Evolutionary conservation across 495 filamentous ascomycete genomes (phyloP), one percentile per base, ranked within the genome.

Genomic region (Penicillium antarcticum): DNA sequence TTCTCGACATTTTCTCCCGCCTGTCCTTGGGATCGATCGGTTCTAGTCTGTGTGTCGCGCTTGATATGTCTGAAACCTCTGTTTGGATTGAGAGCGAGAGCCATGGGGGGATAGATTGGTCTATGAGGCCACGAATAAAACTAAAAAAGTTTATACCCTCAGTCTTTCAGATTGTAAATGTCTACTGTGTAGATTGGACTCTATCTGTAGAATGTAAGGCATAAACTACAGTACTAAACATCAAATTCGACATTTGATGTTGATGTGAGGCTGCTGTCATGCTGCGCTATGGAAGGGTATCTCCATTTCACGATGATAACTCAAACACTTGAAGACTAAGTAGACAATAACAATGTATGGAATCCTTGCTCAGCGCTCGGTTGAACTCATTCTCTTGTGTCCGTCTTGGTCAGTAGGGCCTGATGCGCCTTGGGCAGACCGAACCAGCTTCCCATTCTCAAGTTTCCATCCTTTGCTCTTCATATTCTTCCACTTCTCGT

Each of bases 391-490:
- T 5, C 24, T 29, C 24, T 5, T 29, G 5, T 29, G 7, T 36
- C 32, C 35, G 8, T 35, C 23, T 32, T 46, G 31, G 7, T 23
- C 19, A 13, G 6, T 46, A 5, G 43, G 16, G 32, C 44, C 34
- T 24, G 44, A 24, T 29, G 8, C 2, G 7, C 26, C 26, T 45
- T 50, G 21, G 19, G 56, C 67, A 12, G 84, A 84, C 16, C 77
- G 57, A 9, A 79, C 56, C 44, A 89, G 64, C 42, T 67, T 59
- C 12, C 73, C 79, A n/a, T 78, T 72, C 37, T 71, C 60, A 7
- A 87, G 52, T 12, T 14, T 64, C 87, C 89, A 95, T 1, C 89
- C 89, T 39, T 79, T 67, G 31, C 57, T 65, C 68, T 78, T 73
- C 73, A 91, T 69, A 11, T 56, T 58, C 51, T 77, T 79, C 87